phyloP scores from a whole-genome alignment of 768 basidiomycete genomes.

The Tylopilus cervinicoccineus region DNA sequence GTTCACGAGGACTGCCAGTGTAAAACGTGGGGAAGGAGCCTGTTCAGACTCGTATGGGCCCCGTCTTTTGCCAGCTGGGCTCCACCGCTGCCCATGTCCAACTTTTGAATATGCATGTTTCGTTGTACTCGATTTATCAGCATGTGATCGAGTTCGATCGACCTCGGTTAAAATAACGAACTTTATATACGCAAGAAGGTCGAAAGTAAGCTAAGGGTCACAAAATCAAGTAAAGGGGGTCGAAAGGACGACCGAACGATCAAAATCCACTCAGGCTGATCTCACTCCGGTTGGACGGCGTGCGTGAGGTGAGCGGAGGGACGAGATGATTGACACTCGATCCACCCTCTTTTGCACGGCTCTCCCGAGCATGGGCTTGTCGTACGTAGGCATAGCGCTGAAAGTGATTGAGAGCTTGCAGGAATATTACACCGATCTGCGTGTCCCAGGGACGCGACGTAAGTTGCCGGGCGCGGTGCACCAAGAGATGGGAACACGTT shows the following conservation, averaged over 20 bases:
- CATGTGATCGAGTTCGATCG: neutral
- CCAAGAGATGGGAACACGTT: conserved; percentile 25
- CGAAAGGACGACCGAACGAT: conserved; percentile 1
- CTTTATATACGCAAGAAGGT: conserved; percentile 30
- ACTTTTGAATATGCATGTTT: neutral
- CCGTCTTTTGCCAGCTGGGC: neutral
- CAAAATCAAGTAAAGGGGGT: neutral
- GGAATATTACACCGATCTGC: conserved; percentile 79
- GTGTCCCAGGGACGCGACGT: conserved; percentile 1
- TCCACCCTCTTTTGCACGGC: conserved; percentile 30
- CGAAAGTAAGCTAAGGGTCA: conserved; percentile 26
- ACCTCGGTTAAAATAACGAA: neutral
- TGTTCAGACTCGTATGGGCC: neutral
- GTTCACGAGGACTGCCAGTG: neutral
- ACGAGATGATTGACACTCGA: conserved; percentile 25
- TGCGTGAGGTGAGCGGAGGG: conserved; percentile 31
- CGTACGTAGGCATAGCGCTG: conserved; percentile 86
- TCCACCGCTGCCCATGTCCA: neutral
- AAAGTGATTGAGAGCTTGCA: conserved; percentile 82
- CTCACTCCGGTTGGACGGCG: conserved; percentile 46
- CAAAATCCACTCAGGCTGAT: conserved; percentile 37
- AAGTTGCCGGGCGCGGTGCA: neutral
- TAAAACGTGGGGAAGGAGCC: conserved; percentile 12
- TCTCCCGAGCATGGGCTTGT: conserved; percentile 68
- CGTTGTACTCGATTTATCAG: neutral